These are phyloP conservation scores for Adansonia madagascariensis DNA, from an alignment of 441 rosid genomes.

Conservation along the genomic window DNA sequence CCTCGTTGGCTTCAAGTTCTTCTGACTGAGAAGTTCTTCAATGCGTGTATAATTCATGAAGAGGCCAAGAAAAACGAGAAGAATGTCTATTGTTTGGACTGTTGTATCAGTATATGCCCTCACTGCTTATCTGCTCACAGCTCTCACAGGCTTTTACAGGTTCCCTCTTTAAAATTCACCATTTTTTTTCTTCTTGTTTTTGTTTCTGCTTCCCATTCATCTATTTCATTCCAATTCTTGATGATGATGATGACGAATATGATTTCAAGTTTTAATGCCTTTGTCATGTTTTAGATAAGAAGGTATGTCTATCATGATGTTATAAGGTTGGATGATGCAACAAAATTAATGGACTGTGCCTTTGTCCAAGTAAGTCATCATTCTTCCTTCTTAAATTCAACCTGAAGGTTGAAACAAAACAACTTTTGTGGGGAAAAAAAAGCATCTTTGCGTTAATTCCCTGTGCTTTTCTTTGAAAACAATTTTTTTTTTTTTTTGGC, in stretches of 20 bases:
- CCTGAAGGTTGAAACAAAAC: not conserved
- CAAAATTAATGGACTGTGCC: no score
- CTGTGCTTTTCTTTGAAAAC: not conserved
- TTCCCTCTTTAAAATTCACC: slow-evolving; percentile 23
- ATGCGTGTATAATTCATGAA: slow-evolving; percentile 73
- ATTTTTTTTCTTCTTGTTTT: not conserved
- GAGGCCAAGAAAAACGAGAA: slow-evolving; percentile 77
- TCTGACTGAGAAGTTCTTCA: slow-evolving; percentile 79
- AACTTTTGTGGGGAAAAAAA: not conserved
- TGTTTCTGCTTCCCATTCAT: not conserved
- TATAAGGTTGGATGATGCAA: no score
- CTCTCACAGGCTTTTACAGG: slow-evolving; percentile 85
- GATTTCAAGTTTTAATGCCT: not conserved
- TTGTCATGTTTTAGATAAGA: slow-evolving; percentile 61
- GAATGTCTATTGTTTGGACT: slow-evolving; percentile 81
- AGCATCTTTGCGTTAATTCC: not conserved
- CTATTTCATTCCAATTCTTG: no score
- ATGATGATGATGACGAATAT: not conserved
- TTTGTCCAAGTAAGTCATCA: no score
- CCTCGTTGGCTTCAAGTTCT: slow-evolving; percentile 84
- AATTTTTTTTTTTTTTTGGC: not conserved
- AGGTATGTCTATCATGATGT: slow-evolving; percentile 38
- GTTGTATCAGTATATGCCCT: slow-evolving; percentile 77
- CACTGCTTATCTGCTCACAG: slow-evolving; percentile 73
- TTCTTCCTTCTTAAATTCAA: not conserved